A percentile compares a stretch with the other conserved stretches of the same genome.
Evolutionary conservation across 176 grass and related monocot genomes (phyloP).

Genomic region (Elymus sibiricus): DNA sequence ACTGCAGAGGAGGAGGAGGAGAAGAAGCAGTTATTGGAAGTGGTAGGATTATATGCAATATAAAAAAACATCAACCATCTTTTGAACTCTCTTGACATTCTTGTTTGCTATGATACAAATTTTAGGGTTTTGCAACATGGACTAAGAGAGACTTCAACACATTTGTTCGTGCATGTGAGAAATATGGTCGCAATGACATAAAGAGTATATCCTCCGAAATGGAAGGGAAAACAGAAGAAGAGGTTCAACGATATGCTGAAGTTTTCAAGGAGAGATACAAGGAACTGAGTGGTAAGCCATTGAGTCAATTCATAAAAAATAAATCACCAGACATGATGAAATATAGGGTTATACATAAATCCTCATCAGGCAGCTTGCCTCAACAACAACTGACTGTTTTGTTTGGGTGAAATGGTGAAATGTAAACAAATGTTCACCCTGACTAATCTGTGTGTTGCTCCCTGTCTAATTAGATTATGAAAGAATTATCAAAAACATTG

Average conservation of each 20-base stretch:
- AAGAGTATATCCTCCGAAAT: conserved; percentile 91
- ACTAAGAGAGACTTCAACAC: conserved; percentile 91
- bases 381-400: neutral
- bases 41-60: conserved; percentile 36
- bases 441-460: conserved; percentile 2
- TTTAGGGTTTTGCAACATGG: conserved; percentile 94
- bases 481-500: conserved; percentile 97
- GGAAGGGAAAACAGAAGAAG: conserved; percentile 95
- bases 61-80: neutral
- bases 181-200: conserved; percentile 91
- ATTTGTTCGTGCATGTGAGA: conserved; percentile 95
- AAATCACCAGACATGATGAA: neutral
- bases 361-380: neutral
- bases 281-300: conserved; percentile 76
- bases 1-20: conserved; percentile 86
- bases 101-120: conserved; percentile 8
- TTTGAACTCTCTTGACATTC: neutral
- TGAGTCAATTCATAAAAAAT: neutral
- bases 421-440: neutral
- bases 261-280: conserved; percentile 93
- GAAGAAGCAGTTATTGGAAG: conserved; percentile 81
- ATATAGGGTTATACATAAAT: neutral
- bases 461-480: conserved; percentile 68
- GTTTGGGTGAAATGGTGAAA: neutral
- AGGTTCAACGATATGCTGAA: conserved; percentile 86